These are phyloP conservation scores for Alternaria arbusti DNA, from an alignment of 2,329 filamentous ascomycete species.

Conservation along the genomic window DNA sequence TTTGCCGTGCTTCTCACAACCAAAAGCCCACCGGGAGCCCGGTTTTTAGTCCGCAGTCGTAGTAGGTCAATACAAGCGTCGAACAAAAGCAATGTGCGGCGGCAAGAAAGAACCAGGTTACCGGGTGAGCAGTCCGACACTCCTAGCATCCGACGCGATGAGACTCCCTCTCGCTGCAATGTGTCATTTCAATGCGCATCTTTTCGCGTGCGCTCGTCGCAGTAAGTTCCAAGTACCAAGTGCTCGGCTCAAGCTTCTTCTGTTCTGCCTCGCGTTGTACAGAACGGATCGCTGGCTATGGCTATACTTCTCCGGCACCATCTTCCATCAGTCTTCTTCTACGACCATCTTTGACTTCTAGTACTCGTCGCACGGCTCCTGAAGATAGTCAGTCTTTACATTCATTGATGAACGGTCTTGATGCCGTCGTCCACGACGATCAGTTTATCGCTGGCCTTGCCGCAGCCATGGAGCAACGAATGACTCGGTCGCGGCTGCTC, in stretches of 20 bases:
- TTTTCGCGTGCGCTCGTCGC: neutral
- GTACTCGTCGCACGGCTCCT: neutral
- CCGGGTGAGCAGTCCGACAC: neutral
- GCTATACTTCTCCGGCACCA: neutral
- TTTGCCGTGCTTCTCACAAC: neutral
- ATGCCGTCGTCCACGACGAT: neutral
- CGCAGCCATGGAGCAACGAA: neutral
- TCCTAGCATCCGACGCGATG: neutral
- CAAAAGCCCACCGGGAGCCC: neutral
- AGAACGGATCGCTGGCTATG: neutral
- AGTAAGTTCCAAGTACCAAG: neutral
- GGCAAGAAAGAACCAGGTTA: neutral
- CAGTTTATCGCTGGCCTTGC: neutral
- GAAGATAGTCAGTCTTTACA: neutral
- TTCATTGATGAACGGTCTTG: neutral
- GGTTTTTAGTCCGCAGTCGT: neutral
- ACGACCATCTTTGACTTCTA: neutral
- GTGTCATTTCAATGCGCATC: neutral
- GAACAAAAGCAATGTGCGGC: neutral
- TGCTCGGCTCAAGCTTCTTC: neutral
- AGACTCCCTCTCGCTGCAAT: neutral
- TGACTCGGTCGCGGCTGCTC: neutral
- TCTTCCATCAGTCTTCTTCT: rapidly evolving
- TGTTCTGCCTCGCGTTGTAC: neutral
- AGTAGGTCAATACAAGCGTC: neutral